Conservation (phyloP, 2,329 filamentous ascomycete genomes). For the Arachnopeziza araneosa region DNA sequence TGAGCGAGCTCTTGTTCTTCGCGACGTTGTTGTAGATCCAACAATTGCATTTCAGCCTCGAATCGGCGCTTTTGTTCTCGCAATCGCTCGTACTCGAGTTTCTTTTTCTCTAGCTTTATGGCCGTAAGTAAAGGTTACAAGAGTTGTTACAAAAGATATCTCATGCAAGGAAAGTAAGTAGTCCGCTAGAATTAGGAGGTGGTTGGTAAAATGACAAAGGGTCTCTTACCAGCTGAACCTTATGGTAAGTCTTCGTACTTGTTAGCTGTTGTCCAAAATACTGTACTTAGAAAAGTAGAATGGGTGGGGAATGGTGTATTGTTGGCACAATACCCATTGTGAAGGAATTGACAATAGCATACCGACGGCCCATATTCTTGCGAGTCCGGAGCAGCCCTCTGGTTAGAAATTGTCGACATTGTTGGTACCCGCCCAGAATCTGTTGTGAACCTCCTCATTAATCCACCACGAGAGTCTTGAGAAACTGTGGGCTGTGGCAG, state of each 20-base stretch:
- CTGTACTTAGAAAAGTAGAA: background rate
- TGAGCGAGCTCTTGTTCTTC: slow-evolving; percentile 80
- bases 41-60: slow-evolving; percentile 84
- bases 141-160: background rate
- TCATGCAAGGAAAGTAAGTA: background rate
- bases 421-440: slow-evolving; percentile 81
- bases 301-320: background rate
- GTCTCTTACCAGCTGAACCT: slow-evolving; percentile 68
- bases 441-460: slow-evolving; percentile 91
- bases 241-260: slow-evolving; percentile 53
- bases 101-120: slow-evolving; percentile 83
- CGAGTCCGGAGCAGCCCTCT: slow-evolving; percentile 23
- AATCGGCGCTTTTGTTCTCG: slow-evolving; percentile 84
- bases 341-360: slow-evolving; percentile 18
- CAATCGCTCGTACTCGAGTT: slow-evolving; percentile 84
- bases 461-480: slow-evolving; percentile 66
- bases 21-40: slow-evolving; percentile 77
- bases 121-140: slow-evolving; percentile 32
- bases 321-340: slow-evolving; percentile 11
- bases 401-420: slow-evolving; percentile 42
- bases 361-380: slow-evolving; percentile 31
- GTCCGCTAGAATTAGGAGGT: background rate
- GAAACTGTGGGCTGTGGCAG: slow-evolving; percentile 50
- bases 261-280: slow-evolving; percentile 1
- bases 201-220: background rate